Base-by-base conservation (phyloP, 495 filamentous ascomycete genomes). In the Aspergillus heteromorphus region DNA sequence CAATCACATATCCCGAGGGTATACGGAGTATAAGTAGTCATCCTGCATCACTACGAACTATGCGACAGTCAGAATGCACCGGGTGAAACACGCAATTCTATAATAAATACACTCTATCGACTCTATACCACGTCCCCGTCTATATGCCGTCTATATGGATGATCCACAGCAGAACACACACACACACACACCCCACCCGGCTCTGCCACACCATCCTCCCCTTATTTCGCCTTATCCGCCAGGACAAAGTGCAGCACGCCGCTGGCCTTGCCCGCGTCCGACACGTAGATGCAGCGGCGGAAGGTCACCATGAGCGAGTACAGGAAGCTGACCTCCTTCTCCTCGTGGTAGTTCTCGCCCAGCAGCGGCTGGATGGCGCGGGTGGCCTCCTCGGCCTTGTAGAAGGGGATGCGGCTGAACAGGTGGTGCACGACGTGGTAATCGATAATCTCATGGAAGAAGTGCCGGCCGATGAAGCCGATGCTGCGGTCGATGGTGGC, bases 351-450 rank as follows among this genome's bases (percentile, higher is more conserved):
- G 74, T 91, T 85, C 48, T 80, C 69, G 60, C 90, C 90, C 78
- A 96, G 89, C 62, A 92, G 78, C 38, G 83, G 81, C 73, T 86
- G 86, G 73, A 96, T 89, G 58, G 89, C 88, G 54, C 89, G 83
- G 51, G 85, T 85, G 38, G 91, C 91, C 73, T 93, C 88, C 64
- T 93, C 89, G 59, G 90, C 89, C 60, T 93, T 81, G 75, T 96
- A 95, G 73, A 95, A 95, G 48, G 90, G 91, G 53, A 95, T 96
- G 59, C 80, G 83, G 66, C 80, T 83, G 61, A 93, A 83, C 65
- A 90, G 87, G 78, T 95, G 90, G 76, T 96, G 90, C 40, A 92
- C 79, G 51, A 96, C 90, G 74, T 95, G 90, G 45, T 88, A 91
- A 73, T 96, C 91, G 70, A 92, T 87, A 68, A 95, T 93, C 65